A percentile compares a stretch with the other conserved stretches of the same genome.
These are phyloP conservation scores for Penicillium subrubescens DNA, from an alignment of 495 filamentous ascomycete genomes.

Conservation along the genomic window DNA sequence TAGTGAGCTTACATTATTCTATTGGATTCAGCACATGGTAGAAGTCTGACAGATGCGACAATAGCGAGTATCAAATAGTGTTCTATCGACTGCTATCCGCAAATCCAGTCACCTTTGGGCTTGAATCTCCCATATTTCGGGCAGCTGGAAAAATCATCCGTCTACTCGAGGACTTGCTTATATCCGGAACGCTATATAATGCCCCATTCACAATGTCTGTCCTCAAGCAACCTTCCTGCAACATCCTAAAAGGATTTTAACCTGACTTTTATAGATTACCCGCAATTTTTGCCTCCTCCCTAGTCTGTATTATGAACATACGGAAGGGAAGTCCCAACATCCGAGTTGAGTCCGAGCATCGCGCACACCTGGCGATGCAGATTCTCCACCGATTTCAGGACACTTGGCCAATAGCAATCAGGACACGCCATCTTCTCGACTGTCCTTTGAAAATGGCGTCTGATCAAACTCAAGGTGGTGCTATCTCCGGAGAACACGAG, in stretches of 20 bases:
- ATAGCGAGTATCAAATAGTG: neutral
- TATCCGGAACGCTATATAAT: neutral
- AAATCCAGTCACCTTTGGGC: neutral
- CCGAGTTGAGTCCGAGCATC: neutral
- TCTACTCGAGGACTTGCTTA: neutral
- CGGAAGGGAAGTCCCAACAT: neutral
- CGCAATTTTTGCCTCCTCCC: neutral
- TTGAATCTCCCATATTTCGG: neutral
- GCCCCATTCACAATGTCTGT: neutral
- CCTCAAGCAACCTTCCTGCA: neutral
- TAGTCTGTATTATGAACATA: neutral
- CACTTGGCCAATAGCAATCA: slow-evolving; percentile 2
- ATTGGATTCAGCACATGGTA: neutral
- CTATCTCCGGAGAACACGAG: neutral
- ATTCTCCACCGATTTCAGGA: neutral
- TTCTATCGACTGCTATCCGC: neutral
- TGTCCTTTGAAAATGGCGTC: neutral
- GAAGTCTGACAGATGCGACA: neutral
- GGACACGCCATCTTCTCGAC: slow-evolving; percentile 1
- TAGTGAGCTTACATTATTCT: neutral
- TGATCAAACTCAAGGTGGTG: neutral
- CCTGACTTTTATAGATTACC: neutral
- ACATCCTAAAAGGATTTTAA: neutral
- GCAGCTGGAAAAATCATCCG: neutral
- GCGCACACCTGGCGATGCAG: neutral